Percentiles rank a stretch among this genome's conserved stretches.
Conservation (phyloP, 768 basidiomycete species). For the Pleurotus tuber-regium region DNA sequence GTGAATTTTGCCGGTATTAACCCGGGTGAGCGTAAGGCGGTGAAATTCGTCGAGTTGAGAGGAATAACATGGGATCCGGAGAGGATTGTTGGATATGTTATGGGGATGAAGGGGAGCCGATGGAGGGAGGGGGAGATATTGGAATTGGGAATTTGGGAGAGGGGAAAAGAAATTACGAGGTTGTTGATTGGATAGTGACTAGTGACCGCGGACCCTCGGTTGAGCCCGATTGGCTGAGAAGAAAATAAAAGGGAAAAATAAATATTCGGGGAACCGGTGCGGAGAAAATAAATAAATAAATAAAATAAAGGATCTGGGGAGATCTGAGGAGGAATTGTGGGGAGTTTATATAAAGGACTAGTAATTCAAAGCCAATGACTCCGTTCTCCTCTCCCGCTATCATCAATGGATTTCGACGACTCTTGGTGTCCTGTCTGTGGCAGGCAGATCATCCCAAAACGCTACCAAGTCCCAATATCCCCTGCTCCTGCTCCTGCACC, state of each 20-base stretch:
- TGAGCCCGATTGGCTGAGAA: neutral
- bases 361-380: too few relatives aligned
- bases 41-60: too few relatives aligned
- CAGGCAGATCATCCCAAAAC: constrained; percentile 78
- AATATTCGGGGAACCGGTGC: neutral
- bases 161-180: too few relatives aligned
- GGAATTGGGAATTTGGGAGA: too few relatives aligned
- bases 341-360: constrained; percentile 16
- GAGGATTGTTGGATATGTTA: too few relatives aligned
- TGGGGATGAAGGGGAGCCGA: too few relatives aligned
- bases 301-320: neutral
- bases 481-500: constrained; percentile 25
- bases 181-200: too few relatives aligned
- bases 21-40: too few relatives aligned
- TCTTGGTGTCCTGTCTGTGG: constrained; percentile 83
- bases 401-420: constrained; percentile 47
- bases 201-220: neutral
- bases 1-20: too few relatives aligned
- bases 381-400: neutral
- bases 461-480: constrained; percentile 48
- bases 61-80: too few relatives aligned
- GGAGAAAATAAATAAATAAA: constrained; percentile 1
- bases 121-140: too few relatives aligned
- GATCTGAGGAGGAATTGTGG: constrained; percentile 20
- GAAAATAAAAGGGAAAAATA: neutral